phyloP scores from a whole-genome alignment of 2,329 filamentous ascomycete genomes.

The Grosmannia serpens region DNA sequence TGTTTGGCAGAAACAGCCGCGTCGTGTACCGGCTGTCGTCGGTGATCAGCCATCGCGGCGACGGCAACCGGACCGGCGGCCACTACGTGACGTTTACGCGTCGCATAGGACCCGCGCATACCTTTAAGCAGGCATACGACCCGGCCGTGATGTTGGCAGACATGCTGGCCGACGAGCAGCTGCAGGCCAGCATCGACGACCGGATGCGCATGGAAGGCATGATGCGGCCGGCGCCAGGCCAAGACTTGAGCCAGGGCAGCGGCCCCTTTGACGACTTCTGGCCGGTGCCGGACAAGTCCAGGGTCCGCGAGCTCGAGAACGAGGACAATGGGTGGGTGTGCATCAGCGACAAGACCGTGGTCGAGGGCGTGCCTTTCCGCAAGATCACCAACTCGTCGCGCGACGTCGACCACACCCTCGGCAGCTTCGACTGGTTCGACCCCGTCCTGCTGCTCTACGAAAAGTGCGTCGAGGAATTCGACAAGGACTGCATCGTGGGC shows the following conservation, averaged over 20 bases:
- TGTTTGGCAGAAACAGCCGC: conserved; percentile 1
- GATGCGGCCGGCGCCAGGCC: too few species aligned
- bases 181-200: neutral
- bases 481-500: neutral
- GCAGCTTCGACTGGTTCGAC: conserved; percentile 3
- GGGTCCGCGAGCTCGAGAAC: neutral
- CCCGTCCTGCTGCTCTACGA: conserved; percentile 11
- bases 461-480: conserved; percentile 8
- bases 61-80: neutral
- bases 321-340: conserved; percentile 2
- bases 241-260: neutral
- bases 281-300: neutral
- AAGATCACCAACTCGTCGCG: conserved; percentile 6
- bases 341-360: conserved; percentile 1
- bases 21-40: conserved; percentile 10
- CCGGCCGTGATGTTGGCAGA: neutral
- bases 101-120: neutral
- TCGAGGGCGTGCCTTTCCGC: neutral
- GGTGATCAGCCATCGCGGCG: conserved; percentile 8
- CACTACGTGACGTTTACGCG: conserved; percentile 10
- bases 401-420: neutral
- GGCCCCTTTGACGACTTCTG: neutral
- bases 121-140: neutral
- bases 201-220: neutral
- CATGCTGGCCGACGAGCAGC: neutral